Base-by-base conservation (phyloP, 2,329 filamentous ascomycete species). In the Colletotrichum karsti region DNA sequence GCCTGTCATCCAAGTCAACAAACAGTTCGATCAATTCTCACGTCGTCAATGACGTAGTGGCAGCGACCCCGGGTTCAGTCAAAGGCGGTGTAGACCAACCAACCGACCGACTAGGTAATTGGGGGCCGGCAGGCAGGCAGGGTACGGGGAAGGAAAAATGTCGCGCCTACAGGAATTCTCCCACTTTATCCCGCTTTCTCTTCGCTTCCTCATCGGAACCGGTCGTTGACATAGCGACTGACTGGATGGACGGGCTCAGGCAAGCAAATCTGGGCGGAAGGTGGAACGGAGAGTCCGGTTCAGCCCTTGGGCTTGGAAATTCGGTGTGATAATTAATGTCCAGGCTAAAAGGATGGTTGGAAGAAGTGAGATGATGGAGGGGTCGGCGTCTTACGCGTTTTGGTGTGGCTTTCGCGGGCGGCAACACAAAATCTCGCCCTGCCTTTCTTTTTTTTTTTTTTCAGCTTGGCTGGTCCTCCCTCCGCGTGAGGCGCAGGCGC, bases 121-220 rank as follows among this genome's bases (percentile, higher is more conserved):
- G 42, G 24, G 55, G n/a, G n/a, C n/a, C n/a, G n/a, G n/a, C n/a
- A n/a, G n/a, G n/a, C 20, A 41, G 42, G 46, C 46, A 50, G 60
- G 42, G 33, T 51, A 54, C 22, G 33, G 42, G 22, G 20, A 28
- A 18, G 8, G 5, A 22, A 22, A 15, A 42, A 20, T 50, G 42
- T 35, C 18, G 67, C 72, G 67, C 76, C 65, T 77, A 79, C 77
- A 79, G 63, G 59, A 79, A 79, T 20, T 75, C 72, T 55, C 69
- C 73, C 44, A 78, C 70, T 71, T 74, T 78, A 56, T 77, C 77
- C 65, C 76, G 73, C 71, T 76, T 75, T 7, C 73, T 71, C 70
- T 76, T 76, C 33, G 51, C 63, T 39, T 74, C 72, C 28, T 73
- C 69, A 20, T 67, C 64, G 39, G 64, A 67, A 42, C 53, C 64